Evolutionary conservation across 2,329 filamentous ascomycete species (phyloP).

Genomic region (Calonectria crousiana): DNA sequence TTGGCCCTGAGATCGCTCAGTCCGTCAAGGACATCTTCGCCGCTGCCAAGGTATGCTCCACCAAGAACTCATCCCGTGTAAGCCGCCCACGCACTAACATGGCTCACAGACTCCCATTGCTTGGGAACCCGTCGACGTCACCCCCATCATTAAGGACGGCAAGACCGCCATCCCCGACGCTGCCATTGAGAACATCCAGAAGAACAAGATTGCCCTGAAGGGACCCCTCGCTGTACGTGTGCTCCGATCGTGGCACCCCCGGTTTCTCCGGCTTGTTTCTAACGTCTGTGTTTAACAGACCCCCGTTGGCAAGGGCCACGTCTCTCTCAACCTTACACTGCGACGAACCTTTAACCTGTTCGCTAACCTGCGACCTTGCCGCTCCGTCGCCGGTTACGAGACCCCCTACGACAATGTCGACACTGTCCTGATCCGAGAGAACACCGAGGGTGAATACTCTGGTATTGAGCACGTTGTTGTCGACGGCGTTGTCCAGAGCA

Average conservation of each 20-base stretch:
- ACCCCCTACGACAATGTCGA: constrained; percentile 98
- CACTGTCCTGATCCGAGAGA: constrained; percentile 98
- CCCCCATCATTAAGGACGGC: constrained; percentile 91
- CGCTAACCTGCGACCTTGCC: constrained; percentile 98
- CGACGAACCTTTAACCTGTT: constrained; percentile 99
- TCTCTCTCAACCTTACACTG: constrained; percentile 98
- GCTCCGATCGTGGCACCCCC: constrained; percentile 23
- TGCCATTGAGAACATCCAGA: constrained; percentile 92
- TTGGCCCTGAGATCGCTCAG: constrained; percentile 96
- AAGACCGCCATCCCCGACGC: constrained; percentile 94
- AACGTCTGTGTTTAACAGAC: constrained; percentile 66
- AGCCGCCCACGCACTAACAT: constrained; percentile 40
- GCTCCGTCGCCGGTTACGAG: constrained; percentile 97
- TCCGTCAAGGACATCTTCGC: constrained; percentile 99
- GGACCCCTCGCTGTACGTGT: constrained; percentile 89
- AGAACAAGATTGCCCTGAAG: constrained; percentile 98
- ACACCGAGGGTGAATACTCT: constrained; percentile 99
- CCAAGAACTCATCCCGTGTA: constrained; percentile 13
- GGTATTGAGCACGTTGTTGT: constrained; percentile 99
- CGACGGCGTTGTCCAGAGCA: constrained; percentile 97
- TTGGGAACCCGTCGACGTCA: constrained; percentile 98
- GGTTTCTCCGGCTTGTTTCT: constrained; percentile 22
- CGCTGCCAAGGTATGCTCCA: constrained; percentile 82
- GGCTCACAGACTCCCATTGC: constrained; percentile 81
- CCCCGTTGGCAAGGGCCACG: constrained; percentile 97